Base-by-base conservation (phyloP, 768 basidiomycete species). In the Hirschioporus abietinus region DNA sequence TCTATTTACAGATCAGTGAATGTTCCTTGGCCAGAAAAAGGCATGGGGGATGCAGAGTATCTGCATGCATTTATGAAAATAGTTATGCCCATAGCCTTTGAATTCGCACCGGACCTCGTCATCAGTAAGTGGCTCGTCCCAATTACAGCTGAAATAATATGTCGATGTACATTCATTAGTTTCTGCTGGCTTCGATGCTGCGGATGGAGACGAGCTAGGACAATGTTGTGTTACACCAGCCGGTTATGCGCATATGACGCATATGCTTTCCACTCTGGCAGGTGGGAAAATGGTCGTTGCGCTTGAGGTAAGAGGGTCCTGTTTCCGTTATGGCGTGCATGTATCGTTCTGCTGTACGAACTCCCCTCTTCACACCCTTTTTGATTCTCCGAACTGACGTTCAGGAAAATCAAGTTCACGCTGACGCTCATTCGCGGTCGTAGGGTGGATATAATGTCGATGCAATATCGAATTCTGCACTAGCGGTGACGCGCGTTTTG, bases 201-300 rank as follows among this genome's bases (percentile, higher is more conserved):
- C 97, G 0, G 85, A 84, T 30, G 97, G 97, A 3, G 97, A 99
- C 72, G 87, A 88, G 42, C 83, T 99, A 4, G 97, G 97, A 36
- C 91, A 90, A 78, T 98, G 96, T 72, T 81, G 88, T 70, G 96
- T 99, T 67, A 85, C 92, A 5, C 97, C 97, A 0, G 85, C 88
- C 20, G 97, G 96, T 5, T 99, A 95, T 75, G 95, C 95, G 0
- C 97, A 99, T 72, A 99, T 99, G 96, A 97, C 97, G 7, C 92
- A 98, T 73, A 96, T 99, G 94, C 82, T 99, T 9, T 86, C 88
- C 57, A 87, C 90, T 24, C 81, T 99, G 20, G 96, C 96, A 25
- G 85, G 86, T 8, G 97, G 97, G 1, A 91, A 88, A 71, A 72
- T 99, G 18, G 93, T 96, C 12, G 94, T 96, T 34, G 96, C 95